Evolutionary conservation across 2,329 filamentous ascomycete species (phyloP), one percentile per base, ranked within the genome.

Genomic region (Aspergillus niger): DNA sequence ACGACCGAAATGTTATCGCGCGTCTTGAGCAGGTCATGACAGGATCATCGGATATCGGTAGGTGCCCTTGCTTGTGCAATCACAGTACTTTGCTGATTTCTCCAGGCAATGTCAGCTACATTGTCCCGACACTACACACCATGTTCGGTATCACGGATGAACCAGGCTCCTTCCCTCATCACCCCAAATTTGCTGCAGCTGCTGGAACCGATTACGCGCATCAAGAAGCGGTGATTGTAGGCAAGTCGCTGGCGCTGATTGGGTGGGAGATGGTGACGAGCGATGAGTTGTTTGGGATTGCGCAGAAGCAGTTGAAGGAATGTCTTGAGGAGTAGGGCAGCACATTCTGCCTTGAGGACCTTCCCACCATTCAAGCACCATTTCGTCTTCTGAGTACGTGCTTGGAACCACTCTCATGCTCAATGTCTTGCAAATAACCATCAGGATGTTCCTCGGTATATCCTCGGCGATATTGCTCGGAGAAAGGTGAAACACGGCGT

Each of bases 31-130:
- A 78, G 52, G 70, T 77, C 1, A 68, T 80, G 59, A 75, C 74
- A 1, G 75, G 69, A 2, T 82, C 81, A 0, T 82, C 81, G 0
- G 81, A 83, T 67, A 82, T 82, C 39, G 76, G 76, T 74, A 69
- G 5, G 66, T 62, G 4, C 8, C 15, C 13, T 13, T 2, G n/a
- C n/a, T n/a, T n/a, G 2, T 28, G 13, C n/a, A 2, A 7, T 51
- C 4, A 1, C 3, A 4, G 5, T 36, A 13, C 7, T 7, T 2
- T 17, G 17, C 62, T 63, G 26, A 64, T n/a, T 8, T 2, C 5
- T 15, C 8, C 43, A 81, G 81, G 81, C 22, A 84, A 84, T 57
- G 80, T 84, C 8, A 79, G 77, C 11, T 80, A 83, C 54, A 62
- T 76, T 1, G 71, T 80, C 2, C 82, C 82, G 1, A 77, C 76